A percentile compares a stretch with the other conserved stretches of the same genome.
Evolutionary conservation across 2,329 filamentous ascomycete species (phyloP).

Genomic region (Taxawa tesnikishii): DNA sequence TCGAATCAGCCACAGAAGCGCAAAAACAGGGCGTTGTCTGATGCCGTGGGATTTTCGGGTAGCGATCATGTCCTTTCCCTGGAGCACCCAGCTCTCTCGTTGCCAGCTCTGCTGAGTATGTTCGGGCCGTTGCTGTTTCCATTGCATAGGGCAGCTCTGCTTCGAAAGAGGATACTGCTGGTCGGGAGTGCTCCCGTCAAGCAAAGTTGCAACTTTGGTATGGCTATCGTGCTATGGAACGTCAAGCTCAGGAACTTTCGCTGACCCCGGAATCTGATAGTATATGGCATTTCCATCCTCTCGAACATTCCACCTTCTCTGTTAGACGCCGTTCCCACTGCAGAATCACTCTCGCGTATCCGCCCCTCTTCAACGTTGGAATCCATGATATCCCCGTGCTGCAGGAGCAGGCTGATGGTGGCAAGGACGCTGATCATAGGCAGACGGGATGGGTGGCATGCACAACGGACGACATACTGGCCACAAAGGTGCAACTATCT

Average conservation of each 20-base stretch:
- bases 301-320: conserved; percentile 74
- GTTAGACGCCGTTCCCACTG: conserved; percentile 50
- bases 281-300: conserved; percentile 88
- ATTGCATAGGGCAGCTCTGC: conserved; percentile 71
- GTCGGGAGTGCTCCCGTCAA: conserved; percentile 79
- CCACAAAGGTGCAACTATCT: conserved; percentile 75
- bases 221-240: too few relatives aligned
- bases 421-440: conserved; percentile 24
- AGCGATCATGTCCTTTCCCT: conserved; percentile 56
- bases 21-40: conserved; percentile 36
- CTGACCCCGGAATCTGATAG: too few relatives aligned
- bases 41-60: conserved; percentile 46
- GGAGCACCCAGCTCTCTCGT: conserved; percentile 76
- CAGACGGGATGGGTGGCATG: conserved; percentile 73
- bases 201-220: conserved; percentile 80
- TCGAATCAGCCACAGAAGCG: too few relatives aligned
- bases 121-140: conserved; percentile 91
- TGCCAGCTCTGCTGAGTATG: conserved; percentile 62
- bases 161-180: conserved; percentile 80
- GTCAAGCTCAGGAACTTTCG: too few relatives aligned
- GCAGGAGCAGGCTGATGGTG: conserved; percentile 44
- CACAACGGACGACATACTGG: conserved; percentile 87
- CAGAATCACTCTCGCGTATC: conserved; percentile 49
- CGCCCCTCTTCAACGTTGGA: conserved; percentile 83
- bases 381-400: conserved; percentile 84